These are phyloP conservation scores for Arthroderma uncinatum DNA, from an alignment of 2,329 filamentous ascomycete genomes.

Conservation along the genomic window DNA sequence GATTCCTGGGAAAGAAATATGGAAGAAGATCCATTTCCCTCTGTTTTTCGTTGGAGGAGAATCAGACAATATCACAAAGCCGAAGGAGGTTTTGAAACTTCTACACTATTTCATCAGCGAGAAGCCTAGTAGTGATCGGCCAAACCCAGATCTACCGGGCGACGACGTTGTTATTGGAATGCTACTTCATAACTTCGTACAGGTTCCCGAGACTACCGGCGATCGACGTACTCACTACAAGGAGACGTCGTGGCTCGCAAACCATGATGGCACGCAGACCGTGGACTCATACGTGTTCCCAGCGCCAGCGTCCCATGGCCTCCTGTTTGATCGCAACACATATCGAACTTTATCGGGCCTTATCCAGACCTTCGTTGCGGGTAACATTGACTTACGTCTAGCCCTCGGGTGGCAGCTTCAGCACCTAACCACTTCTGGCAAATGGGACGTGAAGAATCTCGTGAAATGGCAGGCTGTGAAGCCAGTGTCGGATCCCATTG, in stretches of 20 bases:
- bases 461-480: conserved; percentile 75
- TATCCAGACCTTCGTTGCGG: conserved; percentile 68
- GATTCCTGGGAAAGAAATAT: conserved; percentile 57
- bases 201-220: background rate
- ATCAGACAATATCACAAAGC: conserved; percentile 63
- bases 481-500: conserved; percentile 69
- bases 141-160: background rate
- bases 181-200: background rate
- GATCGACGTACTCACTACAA: background rate
- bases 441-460: conserved; percentile 97
- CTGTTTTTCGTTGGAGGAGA: conserved; percentile 70
- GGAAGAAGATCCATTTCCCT: conserved; percentile 61
- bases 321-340: conserved; percentile 68
- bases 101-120: conserved; percentile 24
- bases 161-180: conserved; percentile 2
- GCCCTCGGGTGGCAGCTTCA: conserved; percentile 84
- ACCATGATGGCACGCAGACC: conserved; percentile 21
- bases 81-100: conserved; percentile 60
- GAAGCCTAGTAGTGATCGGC: background rate
- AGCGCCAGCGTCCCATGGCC: conserved; percentile 66
- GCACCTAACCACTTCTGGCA: conserved; percentile 76
- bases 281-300: conserved; percentile 63
- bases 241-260: background rate
- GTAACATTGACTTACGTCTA: conserved; percentile 64
- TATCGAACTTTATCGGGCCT: conserved; percentile 68